These are phyloP conservation scores for Didymella exigua DNA, from an alignment of 2,329 filamentous ascomycete species.

Conservation along the genomic window DNA sequence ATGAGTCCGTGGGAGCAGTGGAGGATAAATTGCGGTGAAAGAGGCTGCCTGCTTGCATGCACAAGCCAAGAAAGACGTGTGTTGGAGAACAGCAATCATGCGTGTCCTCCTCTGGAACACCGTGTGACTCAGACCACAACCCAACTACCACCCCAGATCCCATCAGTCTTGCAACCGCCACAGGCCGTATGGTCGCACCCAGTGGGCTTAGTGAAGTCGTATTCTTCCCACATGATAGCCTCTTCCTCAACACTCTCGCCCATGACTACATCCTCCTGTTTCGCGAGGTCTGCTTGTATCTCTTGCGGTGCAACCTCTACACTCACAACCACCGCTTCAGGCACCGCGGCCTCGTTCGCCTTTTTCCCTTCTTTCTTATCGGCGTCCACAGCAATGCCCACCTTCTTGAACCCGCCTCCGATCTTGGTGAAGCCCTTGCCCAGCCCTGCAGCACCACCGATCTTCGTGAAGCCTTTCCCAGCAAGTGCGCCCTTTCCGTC, in stretches of 20 bases:
- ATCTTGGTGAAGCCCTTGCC: slow-evolving; percentile 15
- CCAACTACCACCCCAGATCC: slow-evolving; percentile 29
- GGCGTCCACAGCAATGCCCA: slow-evolving; percentile 55
- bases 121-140: slow-evolving; percentile 60
- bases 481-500: slow-evolving; percentile 27
- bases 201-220: slow-evolving; percentile 59
- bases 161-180: slow-evolving; percentile 30
- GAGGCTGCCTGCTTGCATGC: too few species aligned
- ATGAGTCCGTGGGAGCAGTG: too few species aligned
- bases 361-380: slow-evolving; percentile 11
- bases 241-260: slow-evolving; percentile 29
- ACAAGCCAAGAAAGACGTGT: too few species aligned
- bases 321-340: slow-evolving; percentile 21
- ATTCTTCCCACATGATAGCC: slow-evolving; percentile 52
- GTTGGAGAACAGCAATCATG: background rate
- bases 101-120: slow-evolving; percentile 57
- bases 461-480: slow-evolving; percentile 35
- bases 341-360: background rate
- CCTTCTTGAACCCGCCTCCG: slow-evolving; percentile 70
- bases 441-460: slow-evolving; percentile 25
- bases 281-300: slow-evolving; percentile 18
- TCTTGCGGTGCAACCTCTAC: slow-evolving; percentile 28
- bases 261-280: slow-evolving; percentile 40
- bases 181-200: slow-evolving; percentile 50
- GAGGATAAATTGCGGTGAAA: too few species aligned